Conservation (phyloP, 2,329 filamentous ascomycete species). For the Leptoxyphium fumago region DNA sequence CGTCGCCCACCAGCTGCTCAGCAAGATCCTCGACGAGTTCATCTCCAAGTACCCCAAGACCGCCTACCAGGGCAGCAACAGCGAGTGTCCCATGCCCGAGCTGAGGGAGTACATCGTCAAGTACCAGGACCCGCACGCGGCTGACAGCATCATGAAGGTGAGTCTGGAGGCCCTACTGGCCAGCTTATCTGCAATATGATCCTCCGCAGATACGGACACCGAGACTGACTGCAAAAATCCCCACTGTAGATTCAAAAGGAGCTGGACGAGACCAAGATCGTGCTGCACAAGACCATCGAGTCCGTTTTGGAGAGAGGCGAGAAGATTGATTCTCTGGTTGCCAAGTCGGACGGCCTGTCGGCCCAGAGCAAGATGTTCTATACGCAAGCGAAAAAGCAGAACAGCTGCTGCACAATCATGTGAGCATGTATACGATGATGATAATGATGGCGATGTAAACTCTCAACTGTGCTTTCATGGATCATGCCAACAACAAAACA, state of each 20-base stretch:
- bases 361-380: constrained; percentile 97
- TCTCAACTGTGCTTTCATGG: no score
- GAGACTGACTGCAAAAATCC: constrained; percentile 40
- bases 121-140: constrained; percentile 78
- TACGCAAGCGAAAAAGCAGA: constrained; percentile 51
- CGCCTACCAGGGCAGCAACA: constrained; percentile 43
- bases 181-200: neutral
- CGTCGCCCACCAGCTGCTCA: constrained; percentile 74
- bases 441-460: no score
- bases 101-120: constrained; percentile 64
- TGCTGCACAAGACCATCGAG: constrained; percentile 93
- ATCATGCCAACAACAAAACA: no score
- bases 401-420: constrained; percentile 45
- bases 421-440: constrained; percentile 12
- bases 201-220: neutral
- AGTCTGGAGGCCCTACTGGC: neutral
- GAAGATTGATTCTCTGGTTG: constrained; percentile 89
- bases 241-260: constrained; percentile 66
- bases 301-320: constrained; percentile 74
- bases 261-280: constrained; percentile 92
- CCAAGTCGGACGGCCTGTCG: constrained; percentile 83
- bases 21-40: constrained; percentile 81
- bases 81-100: constrained; percentile 48
- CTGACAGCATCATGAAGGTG: constrained; percentile 58
- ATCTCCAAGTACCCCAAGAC: constrained; percentile 58